Base-by-base conservation (phyloP, 768 basidiomycete genomes). In the Melanogaster broomeanus region DNA sequence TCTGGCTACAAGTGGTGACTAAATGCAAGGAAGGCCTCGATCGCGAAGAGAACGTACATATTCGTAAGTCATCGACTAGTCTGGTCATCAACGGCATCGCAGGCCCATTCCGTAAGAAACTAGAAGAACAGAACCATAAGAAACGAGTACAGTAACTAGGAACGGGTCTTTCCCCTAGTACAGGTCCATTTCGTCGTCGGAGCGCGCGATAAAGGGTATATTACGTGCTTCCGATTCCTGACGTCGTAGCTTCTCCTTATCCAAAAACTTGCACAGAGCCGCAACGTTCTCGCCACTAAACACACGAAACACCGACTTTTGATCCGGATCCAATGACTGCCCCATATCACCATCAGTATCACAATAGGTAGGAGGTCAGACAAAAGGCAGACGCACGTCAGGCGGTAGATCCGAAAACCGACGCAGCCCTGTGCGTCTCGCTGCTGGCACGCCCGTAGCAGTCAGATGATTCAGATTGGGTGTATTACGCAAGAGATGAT, bases 351-450 rank as follows among this genome's bases (percentile, higher is more conserved):
- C 19, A 10, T 61, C 53, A 58, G 48, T 45, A 34, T 51, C 11
- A 5, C 31, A 34, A 18, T 48, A 52, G 6, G 13, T 30, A 22
- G 6, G 7, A n/a, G 18, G 1, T 38, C 37, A 30, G 27, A 6
- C 12, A 22, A 19, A n/a, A 12, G 1, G 0, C 2, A 25, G 11
- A 72, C 84, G 57, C 66, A 87, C 84, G 53, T 66, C 65, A 27
- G 91, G 92, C 28, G 85, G 78, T 11, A 72, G 63, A 45, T 93
- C 84, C 56, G 93, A 92, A 70, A 93, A 96, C 49, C 84, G 77
- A 45, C 84, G 77, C 13, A 92, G 68, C 7, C 90, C 92, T 56
- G 72, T 77, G 51, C 85, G 75, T 53, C 77, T 81, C 63, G 93
- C 82, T 12, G 88, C 81, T 6, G 83, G 83, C 8, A 96, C 80